A percentile compares a stretch with the other conserved stretches of the same genome.
Evolutionary conservation across 169 alveolate genomes (phyloP).

Genomic region (Besnoitia besnoiti): DNA sequence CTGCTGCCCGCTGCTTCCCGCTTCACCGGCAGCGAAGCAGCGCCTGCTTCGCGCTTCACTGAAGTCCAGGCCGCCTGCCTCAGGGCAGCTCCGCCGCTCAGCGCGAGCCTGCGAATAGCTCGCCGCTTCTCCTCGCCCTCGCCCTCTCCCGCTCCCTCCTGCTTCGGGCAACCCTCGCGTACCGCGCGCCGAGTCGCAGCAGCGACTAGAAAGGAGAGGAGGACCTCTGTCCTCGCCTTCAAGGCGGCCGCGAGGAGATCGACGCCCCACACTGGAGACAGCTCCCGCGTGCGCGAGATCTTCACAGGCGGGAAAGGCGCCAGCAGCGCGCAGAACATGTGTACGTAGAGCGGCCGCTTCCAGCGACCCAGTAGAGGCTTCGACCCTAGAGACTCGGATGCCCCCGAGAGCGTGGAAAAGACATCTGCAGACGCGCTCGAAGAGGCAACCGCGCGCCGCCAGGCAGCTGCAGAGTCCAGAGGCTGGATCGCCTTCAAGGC

Average conservation of each 20-base stretch:
- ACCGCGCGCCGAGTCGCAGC: neutral
- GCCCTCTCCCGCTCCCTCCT: neutral
- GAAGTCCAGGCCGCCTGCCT: neutral
- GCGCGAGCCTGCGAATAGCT: neutral
- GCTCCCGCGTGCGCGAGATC: neutral
- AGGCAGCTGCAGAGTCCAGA: constrained; percentile 33
- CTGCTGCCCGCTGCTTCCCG: too few relatives aligned
- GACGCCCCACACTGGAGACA: constrained; percentile 53
- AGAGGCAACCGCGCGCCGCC: neutral
- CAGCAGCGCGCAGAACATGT: constrained; percentile 35
- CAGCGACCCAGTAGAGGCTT: neutral
- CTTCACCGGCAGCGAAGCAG: too few relatives aligned
- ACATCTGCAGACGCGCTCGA: neutral
- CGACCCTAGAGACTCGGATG: neutral
- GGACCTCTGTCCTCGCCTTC: neutral
- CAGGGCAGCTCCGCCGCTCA: neutral
- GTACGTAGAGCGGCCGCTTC: constrained; percentile 30
- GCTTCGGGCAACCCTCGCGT: neutral
- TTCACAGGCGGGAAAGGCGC: constrained; percentile 40
- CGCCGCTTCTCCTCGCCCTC: too few relatives aligned
- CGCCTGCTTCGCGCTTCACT: neutral
- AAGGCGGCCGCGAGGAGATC: constrained; percentile 43
- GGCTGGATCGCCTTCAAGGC: constrained; percentile 44
- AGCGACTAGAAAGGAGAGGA: neutral
- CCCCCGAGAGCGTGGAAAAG: neutral